Base-by-base conservation (phyloP, 78 protist genomes). In the Planoprotostelium fungivorum region DNA sequence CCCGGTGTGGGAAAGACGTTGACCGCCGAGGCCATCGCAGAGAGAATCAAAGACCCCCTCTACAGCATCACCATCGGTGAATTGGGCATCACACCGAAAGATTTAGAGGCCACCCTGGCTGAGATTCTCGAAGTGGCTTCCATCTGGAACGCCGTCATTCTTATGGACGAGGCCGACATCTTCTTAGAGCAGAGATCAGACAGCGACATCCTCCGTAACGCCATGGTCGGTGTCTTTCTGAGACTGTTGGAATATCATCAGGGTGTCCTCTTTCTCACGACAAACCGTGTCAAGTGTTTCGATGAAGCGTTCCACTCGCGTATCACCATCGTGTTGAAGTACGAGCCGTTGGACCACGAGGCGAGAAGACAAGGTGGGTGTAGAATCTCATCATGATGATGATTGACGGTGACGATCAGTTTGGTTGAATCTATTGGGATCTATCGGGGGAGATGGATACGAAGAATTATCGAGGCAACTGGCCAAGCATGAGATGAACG, bases 21-120 rank as follows among this genome's bases (percentile, higher is more conserved):
- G 38, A 91, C 94, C 1, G 94, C 94, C 1, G 94, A 91, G 84
- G 90, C 94, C 29, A 84, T 91, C 35, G 90, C 94, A 0, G 94
- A 91, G 88, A 73, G 88, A 35, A 87, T 91, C 1, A 36, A 88
- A 10, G 38, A 86, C 29, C 94, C 94, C 38, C 94, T 91, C 37
- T 91, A 91, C 90, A 28, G 38, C n/a, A 89, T 91, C 31, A 31
- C 86, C 0, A 37, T 91, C 10, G 94, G 94, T 51, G 94, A 91
- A 37, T 90, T 91, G 31, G 94, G 94, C 34, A 35, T 38, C 35
- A n/a, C 73, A 29, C 38, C 91, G 35, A 0, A 37, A 10, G 73
- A 29, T 73, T 85, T 91, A 35, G 94, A 91, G 90, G 0, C 1
- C n/a, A 1, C 0, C 10, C 91, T 91, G 39, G 37, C 31, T 16